Evolutionary conservation across 192 early-diverging fungal species (phyloP).

Genomic region (Umbelopsis ramanniana): DNA sequence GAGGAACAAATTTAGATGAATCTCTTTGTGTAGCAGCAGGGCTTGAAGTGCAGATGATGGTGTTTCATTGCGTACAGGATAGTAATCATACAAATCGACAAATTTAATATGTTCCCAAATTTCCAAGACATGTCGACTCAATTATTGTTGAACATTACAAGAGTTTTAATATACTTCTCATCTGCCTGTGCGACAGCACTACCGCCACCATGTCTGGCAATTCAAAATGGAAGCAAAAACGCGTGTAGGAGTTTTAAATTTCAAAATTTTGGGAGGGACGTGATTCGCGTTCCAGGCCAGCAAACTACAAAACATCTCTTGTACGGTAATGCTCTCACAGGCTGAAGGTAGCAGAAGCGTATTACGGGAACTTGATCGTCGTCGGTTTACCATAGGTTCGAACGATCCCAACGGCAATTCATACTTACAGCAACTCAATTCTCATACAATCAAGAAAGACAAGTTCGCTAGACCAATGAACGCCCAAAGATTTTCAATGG

Average conservation of each 20-base stretch:
- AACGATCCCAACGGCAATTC: background rate
- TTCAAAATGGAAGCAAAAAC: conserved; percentile 1
- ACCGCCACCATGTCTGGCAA: no score
- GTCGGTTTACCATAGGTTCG: background rate
- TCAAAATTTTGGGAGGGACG: background rate
- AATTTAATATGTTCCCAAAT: no score
- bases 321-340: background rate
- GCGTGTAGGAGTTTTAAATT: conserved; percentile 20
- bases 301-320: background rate
- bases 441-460: conserved; percentile 6
- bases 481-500: conserved; percentile 16
- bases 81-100: no score
- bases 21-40: no score
- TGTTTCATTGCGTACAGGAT: no score
- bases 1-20: no score
- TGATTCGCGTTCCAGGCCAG: background rate
- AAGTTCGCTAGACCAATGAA: conserved; percentile 1
- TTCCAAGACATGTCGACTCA: no score
- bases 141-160: no score
- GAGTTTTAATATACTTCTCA: no score
- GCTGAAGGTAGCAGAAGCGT: conserved; percentile 14
- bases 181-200: no score
- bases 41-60: no score
- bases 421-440: background rate
- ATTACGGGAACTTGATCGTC: conserved; percentile 12